These are phyloP conservation scores for Corymbia maculata DNA, from an alignment of 345 rosid species.

Conservation along the genomic window DNA sequence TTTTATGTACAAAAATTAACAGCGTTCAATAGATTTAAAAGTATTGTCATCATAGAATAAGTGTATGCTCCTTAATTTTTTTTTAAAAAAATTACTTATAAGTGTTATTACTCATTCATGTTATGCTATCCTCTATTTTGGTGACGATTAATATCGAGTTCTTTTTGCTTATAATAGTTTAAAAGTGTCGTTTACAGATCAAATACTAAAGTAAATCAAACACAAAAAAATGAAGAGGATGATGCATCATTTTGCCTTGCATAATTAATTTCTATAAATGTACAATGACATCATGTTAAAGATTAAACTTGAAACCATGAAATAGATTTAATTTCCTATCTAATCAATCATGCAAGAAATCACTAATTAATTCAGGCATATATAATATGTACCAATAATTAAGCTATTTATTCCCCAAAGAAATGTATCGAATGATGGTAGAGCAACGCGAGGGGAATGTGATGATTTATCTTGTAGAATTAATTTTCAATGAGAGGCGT, in stretches of 20 bases:
- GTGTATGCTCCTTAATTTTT: not conserved
- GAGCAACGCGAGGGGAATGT: not conserved
- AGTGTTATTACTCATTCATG: not conserved
- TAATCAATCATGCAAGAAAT: not conserved
- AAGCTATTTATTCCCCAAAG: not conserved
- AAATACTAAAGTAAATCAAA: not conserved
- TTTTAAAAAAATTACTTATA: not conserved
- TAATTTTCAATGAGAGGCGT: not conserved
- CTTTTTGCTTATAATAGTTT: not conserved
- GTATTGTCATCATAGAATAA: not conserved
- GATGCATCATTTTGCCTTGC: not conserved
- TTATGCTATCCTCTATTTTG: not conserved
- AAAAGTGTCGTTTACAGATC: not conserved
- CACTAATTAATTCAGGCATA: not conserved
- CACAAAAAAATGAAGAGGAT: not conserved
- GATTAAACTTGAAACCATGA: rapidly evolving
- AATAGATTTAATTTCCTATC: not conserved
- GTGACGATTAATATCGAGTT: not conserved
- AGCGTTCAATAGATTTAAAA: not conserved
- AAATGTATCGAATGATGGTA: rapidly evolving
- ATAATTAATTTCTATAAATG: not conserved
- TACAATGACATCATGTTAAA: not conserved
- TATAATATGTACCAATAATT: not conserved
- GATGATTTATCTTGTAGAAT: not conserved
- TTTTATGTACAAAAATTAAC: not conserved